Percentiles rank a stretch among this genome's conserved stretches.
These are phyloP conservation scores for Fraxinus excelsior DNA, from an alignment of 257 asterid species.

Conservation along the genomic window DNA sequence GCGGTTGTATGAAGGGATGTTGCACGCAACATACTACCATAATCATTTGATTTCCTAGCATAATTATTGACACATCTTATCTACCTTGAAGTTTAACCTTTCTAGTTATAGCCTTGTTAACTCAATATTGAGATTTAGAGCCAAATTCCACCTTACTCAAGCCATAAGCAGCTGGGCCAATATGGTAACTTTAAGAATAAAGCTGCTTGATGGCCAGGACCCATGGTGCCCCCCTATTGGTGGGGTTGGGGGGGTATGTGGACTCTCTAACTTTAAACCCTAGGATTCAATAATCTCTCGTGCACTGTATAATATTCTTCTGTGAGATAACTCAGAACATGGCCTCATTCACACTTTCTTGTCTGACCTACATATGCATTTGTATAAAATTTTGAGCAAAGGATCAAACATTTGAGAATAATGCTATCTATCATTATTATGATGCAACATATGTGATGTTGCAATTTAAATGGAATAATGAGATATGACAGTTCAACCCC, in stretches of 20 bases:
- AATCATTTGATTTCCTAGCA: not conserved
- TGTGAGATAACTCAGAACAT: not conserved
- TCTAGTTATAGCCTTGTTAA: not conserved
- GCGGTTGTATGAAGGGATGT: too few species aligned
- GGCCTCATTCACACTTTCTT: not conserved
- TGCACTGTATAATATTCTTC: not conserved
- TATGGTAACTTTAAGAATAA: not conserved
- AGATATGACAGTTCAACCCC: too few species aligned
- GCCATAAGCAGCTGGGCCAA: not conserved
- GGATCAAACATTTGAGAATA: not conserved
- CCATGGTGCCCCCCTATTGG: too few species aligned
- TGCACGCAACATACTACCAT: not conserved
- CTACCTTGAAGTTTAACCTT: not conserved
- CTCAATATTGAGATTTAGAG: not conserved
- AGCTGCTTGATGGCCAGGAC: too few species aligned
- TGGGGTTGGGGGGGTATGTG: too few species aligned
- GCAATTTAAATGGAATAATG: too few species aligned
- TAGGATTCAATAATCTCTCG: not conserved
- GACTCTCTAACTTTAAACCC: too few species aligned
- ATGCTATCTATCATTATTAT: too few species aligned
- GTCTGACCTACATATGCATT: not conserved
- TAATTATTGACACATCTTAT: not conserved
- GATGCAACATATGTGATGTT: too few species aligned
- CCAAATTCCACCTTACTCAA: not conserved
- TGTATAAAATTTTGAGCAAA: too few species aligned